Evolutionary conservation across 306 rosid genomes (phyloP).

Genomic region (Cicer chorassanicum): DNA sequence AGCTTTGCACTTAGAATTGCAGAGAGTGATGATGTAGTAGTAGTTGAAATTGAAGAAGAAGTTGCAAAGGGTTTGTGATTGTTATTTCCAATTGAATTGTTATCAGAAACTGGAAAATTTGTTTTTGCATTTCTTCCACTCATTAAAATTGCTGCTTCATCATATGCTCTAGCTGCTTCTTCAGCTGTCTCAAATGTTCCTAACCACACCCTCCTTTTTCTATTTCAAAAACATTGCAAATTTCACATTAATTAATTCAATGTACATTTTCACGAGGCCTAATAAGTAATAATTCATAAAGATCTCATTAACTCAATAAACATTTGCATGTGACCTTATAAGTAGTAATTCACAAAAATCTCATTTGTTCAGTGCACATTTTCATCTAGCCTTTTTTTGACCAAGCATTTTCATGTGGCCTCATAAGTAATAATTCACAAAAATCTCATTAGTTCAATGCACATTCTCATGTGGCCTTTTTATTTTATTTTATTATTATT

Average conservation of each 20-base stretch:
- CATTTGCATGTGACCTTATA: neutral
- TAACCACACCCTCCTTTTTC: constrained; percentile 89
- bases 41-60: constrained; percentile 34
- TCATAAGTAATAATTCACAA: neutral
- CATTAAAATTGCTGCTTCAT: constrained; percentile 84
- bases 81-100: constrained; percentile 13
- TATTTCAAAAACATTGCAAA: constrained; percentile 32
- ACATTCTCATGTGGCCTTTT: neutral
- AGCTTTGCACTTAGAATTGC: constrained; percentile 68
- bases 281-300: neutral
- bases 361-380: constrained; percentile 22
- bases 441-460: constrained; percentile 1
- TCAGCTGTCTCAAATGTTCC: constrained; percentile 87
- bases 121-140: constrained; percentile 84
- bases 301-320: constrained; percentile 33
- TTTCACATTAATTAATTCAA: constrained; percentile 3
- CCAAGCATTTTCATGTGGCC: neutral
- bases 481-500: neutral
- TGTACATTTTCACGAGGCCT: constrained; percentile 1
- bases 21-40: constrained; percentile 50
- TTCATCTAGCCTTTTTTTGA: neutral
- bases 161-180: constrained; percentile 84
- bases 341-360: neutral
- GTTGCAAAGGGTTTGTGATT: neutral
- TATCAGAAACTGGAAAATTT: constrained; percentile 63